Evolutionary conservation across 2,329 filamentous ascomycete species (phyloP), one percentile per base, ranked within the genome.

Genomic region (Hymenotorrendiella dingleyae): DNA sequence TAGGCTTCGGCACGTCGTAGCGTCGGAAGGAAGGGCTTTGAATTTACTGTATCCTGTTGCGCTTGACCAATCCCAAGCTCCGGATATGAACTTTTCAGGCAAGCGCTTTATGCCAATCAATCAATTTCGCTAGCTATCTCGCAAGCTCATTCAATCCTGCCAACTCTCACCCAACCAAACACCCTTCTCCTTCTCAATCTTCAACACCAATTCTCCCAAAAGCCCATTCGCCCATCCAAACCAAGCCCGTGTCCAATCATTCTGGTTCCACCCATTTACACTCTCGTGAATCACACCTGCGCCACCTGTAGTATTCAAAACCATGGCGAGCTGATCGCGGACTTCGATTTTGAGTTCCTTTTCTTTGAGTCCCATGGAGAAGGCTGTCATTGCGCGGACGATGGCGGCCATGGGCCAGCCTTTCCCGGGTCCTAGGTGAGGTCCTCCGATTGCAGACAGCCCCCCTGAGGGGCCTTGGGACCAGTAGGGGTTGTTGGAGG

Each of bases 161-260:
- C 50, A 55, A 32, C 50, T 50, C 28, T 49, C 45, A 9, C 37
- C 43, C 23, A 54, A 26, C 48, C 47, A 52, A 7, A 24, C 43
- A 26, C 40, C 37, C 21, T 51, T 50, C 29, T 51, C 38, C 40
- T 47, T 44, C 19, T 50, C 49, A 19, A 55, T 43, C 38, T 50
- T 55, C 22, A 55, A 38, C n/a, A 55, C 43, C 37, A 55, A 85
- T 66, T 90, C 84, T 11, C 85, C 84, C 64, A 89, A 90, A 14
- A 93, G 76, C 0, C 83, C 86, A 59, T 91, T 91, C 8, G 86
- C 84, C 86, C 86, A 91, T 0, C 86, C 82, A 60, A 91, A 91
- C 67, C 68, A 70, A 8, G 61, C 56, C 12, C 67, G 51, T 16
- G 66, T 65, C 53, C 60, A 71, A 40, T 61, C 53, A 4, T 48